Conservation (phyloP, 2,329 filamentous ascomycete species). For the Aspergillus sp. region DNA sequence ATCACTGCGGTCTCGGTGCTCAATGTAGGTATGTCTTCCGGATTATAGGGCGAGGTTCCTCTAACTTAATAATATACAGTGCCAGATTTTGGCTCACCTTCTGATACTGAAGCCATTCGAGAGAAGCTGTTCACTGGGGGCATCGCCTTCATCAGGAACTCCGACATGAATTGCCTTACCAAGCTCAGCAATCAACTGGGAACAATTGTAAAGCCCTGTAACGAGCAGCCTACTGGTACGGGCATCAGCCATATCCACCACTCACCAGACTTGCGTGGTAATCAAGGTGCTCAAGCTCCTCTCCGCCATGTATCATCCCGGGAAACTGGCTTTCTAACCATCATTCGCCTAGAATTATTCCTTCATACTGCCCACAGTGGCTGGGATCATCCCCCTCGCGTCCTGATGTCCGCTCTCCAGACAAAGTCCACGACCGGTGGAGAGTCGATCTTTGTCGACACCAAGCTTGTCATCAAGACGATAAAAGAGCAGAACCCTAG, state of each 20-base stretch:
- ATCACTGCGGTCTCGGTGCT: too few species aligned
- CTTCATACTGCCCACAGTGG: conserved; percentile 15
- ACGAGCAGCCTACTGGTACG: conserved; percentile 7
- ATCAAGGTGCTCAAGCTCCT: too few species aligned
- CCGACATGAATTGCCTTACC: conserved; percentile 4
- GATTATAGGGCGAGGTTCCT: too few species aligned
- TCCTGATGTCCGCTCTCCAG: conserved; percentile 10
- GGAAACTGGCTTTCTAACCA: too few species aligned
- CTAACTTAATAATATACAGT: background rate
- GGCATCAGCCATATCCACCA: conserved; percentile 13
- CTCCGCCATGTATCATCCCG: too few species aligned
- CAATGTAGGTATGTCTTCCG: too few species aligned
- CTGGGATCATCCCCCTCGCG: conserved; percentile 10
- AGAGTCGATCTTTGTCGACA: conserved; percentile 10
- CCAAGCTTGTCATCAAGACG: conserved; percentile 2
- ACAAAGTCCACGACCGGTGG: conserved; percentile 8
- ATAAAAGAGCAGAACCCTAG: conserved; percentile 5
- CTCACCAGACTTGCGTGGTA: conserved; percentile 5
- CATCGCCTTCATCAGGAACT: conserved; percentile 10
- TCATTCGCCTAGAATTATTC: conserved; percentile 4
- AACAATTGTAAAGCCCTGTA: conserved; percentile 8
- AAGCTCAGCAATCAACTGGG: conserved; percentile 7
- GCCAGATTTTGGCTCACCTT: conserved; percentile 6
- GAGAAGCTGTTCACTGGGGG: conserved; percentile 7
- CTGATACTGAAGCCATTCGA: conserved; percentile 4